Evolutionary conservation across 73 alveolate species (phyloP).

Genomic region (Uronychia binucleata): DNA sequence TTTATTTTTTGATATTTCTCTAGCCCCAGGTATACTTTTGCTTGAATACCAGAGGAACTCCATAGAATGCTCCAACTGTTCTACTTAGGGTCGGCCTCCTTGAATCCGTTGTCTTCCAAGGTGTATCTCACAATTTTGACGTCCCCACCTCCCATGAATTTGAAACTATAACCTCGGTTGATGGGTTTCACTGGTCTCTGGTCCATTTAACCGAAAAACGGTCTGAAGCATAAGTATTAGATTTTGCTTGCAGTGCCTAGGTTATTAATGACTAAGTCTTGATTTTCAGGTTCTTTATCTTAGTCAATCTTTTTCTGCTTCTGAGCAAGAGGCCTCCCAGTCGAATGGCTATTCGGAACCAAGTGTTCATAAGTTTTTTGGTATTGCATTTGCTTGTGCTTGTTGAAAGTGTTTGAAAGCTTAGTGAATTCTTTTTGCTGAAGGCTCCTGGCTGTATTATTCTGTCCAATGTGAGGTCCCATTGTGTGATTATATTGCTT

Average conservation of each 20-base stretch:
- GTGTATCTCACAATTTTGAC: slow-evolving; percentile 64
- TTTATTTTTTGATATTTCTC: slow-evolving; percentile 67
- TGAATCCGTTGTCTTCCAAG: slow-evolving; percentile 80
- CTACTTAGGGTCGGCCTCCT: slow-evolving; percentile 47
- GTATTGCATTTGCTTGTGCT: too few relatives aligned
- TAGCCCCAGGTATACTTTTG: slow-evolving; percentile 40
- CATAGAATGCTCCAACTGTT: slow-evolving; percentile 65
- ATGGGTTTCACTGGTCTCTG: neutral
- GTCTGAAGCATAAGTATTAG: neutral
- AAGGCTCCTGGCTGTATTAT: too few relatives aligned
- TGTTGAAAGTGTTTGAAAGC: too few relatives aligned
- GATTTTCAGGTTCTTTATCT: too few relatives aligned
- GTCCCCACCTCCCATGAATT: slow-evolving; percentile 14
- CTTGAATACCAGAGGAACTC: slow-evolving; percentile 47
- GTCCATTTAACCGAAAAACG: neutral
- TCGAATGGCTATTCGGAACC: too few relatives aligned
- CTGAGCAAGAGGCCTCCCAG: too few relatives aligned
- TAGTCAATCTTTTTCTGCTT: too few relatives aligned
- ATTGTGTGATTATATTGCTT: too few relatives aligned
- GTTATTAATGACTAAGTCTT: too few relatives aligned
- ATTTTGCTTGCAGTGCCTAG: neutral
- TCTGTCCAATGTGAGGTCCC: too few relatives aligned
- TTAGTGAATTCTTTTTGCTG: too few relatives aligned
- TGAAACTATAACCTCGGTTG: neutral
- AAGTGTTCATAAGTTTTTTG: too few relatives aligned